These are phyloP conservation scores for Ophiocordyceps unilateralis DNA, from an alignment of 2,329 filamentous ascomycete genomes.

Conservation along the genomic window DNA sequence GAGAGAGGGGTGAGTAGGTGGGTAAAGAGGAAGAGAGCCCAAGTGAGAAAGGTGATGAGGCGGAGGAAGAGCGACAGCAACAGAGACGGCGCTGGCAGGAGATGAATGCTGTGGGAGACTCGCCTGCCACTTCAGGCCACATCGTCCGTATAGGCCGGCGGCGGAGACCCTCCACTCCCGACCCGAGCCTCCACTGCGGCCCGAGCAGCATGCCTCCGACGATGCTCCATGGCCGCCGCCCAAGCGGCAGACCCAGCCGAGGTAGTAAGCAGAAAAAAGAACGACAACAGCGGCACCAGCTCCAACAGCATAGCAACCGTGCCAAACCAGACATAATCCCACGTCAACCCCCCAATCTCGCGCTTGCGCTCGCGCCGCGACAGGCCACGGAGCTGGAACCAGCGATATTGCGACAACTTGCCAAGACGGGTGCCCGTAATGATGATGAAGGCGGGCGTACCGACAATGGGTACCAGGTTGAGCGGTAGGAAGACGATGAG, in stretches of 20 bases:
- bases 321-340: conserved; percentile 91
- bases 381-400: conserved; percentile 66
- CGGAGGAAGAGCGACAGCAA: too few species aligned
- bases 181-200: conserved; percentile 3
- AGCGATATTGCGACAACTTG: conserved; percentile 79
- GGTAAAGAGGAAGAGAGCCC: too few species aligned
- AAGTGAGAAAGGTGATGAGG: too few species aligned
- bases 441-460: conserved; percentile 71
- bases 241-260: conserved; percentile 74
- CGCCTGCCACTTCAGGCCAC: neutral
- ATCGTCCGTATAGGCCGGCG: neutral
- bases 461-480: conserved; percentile 72
- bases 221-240: conserved; percentile 61
- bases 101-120: too few species aligned
- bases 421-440: conserved; percentile 77
- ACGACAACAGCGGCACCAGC: conserved; percentile 77
- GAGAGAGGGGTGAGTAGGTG: too few species aligned
- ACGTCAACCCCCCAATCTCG: conserved; percentile 48
- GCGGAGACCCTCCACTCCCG: neutral
- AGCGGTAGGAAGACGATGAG: conserved; percentile 64
- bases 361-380: conserved; percentile 55
- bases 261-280: conserved; percentile 83
- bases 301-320: conserved; percentile 70
- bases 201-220: conserved; percentile 12
- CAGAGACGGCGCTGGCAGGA: too few species aligned